Conservation (phyloP, 352 stramenopile genomes). For the Pythium pyrilobum region DNA sequence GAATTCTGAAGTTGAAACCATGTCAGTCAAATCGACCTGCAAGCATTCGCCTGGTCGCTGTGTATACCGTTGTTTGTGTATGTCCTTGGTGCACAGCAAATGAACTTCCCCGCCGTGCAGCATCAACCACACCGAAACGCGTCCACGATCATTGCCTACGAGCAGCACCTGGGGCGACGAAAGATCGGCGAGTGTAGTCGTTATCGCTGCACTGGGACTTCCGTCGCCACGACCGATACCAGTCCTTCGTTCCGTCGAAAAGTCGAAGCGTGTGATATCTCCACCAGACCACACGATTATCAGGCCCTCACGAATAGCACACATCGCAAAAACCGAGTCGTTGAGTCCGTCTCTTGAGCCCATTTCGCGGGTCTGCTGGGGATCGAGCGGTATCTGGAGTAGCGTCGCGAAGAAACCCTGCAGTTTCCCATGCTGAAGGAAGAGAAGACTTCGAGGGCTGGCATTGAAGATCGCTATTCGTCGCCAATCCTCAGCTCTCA, state of each 20-base stretch:
- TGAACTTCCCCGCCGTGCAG: neutral
- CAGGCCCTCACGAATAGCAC: neutral
- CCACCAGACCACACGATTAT: conserved; percentile 11
- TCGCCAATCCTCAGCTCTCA: neutral
- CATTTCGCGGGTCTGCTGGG: neutral
- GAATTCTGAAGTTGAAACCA: neutral
- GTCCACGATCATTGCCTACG: neutral
- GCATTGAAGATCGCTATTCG: conserved; percentile 9
- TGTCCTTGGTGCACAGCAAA: neutral
- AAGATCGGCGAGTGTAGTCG: neutral
- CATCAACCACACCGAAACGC: neutral
- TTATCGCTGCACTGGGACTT: neutral
- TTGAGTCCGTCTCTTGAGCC: neutral
- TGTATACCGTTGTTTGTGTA: conserved; percentile 10
- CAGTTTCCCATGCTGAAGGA: neutral
- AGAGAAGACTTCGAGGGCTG: conserved; percentile 9
- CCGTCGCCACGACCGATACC: neutral
- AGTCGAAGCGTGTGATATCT: neutral
- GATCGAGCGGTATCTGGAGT: neutral
- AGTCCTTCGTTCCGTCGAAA: neutral
- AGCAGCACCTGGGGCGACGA: too few relatives aligned
- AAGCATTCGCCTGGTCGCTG: too few relatives aligned
- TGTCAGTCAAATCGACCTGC: too few relatives aligned
- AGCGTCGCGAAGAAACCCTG: conserved; percentile 5
- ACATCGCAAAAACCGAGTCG: neutral